Conservation (phyloP, 1,284 basidiomycete genomes). For the Cryptococcus wingfieldii region DNA sequence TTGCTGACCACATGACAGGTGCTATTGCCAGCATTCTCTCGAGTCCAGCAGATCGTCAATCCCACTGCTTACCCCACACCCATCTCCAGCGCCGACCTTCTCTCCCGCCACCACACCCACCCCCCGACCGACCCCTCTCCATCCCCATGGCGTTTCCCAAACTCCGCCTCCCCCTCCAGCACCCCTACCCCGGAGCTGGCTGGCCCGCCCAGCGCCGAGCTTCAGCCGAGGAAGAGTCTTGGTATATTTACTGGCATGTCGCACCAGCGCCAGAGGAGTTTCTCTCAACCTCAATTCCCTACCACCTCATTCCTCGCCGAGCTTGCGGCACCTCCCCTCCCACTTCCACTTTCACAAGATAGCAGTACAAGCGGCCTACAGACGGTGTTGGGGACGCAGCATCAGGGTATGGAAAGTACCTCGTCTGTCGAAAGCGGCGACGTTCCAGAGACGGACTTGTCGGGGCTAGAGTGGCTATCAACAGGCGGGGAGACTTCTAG, state of each 20-base stretch:
- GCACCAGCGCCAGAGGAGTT: neutral
- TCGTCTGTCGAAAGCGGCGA: too few species aligned
- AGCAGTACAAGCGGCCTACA: too few species aligned
- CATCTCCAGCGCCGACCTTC: neutral
- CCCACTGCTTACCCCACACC: neutral
- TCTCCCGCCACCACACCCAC: neutral
- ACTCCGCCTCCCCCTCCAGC: neutral
- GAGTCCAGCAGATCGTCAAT: slow-evolving; percentile 3
- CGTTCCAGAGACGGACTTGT: too few species aligned
- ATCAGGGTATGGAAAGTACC: too few species aligned
- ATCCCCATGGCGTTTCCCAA: neutral
- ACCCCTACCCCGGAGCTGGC: neutral
- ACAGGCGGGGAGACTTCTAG: too few species aligned
- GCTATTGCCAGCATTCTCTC: slow-evolving; percentile 7
- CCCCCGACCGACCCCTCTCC: too few species aligned
- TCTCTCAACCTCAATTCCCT: too few species aligned
- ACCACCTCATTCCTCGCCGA: too few species aligned
- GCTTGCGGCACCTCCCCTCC: too few species aligned
- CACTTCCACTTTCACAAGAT: too few species aligned
- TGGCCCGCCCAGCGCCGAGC: neutral
- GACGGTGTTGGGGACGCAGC: too few species aligned
- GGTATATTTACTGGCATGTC: neutral
- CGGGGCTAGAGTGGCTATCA: too few species aligned
- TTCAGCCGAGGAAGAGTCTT: neutral
- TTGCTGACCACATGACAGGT: neutral